Percentiles rank a stretch among this genome's conserved stretches.
Conservation (phyloP, 2,329 filamentous ascomycete genomes). For the Aspergillus sp. region DNA sequence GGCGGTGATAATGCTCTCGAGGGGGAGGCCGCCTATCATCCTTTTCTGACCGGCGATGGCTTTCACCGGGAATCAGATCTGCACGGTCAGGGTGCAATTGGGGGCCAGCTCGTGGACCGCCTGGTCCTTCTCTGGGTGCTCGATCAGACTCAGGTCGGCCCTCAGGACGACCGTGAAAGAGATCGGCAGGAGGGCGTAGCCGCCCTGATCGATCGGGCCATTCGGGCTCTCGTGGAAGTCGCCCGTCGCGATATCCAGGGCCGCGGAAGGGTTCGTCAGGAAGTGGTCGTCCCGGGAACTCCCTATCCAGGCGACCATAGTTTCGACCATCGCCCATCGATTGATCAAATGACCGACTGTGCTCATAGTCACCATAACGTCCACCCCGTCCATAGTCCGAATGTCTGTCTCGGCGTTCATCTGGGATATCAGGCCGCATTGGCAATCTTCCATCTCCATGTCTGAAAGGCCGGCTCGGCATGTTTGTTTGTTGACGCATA, state of each 20-base stretch:
- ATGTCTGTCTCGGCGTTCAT: slow-evolving; percentile 36
- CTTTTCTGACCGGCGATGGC: slow-evolving; percentile 26
- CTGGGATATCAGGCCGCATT: slow-evolving; percentile 34
- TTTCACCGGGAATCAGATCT: slow-evolving; percentile 27
- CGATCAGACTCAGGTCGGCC: slow-evolving; percentile 8
- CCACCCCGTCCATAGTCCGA: slow-evolving; percentile 30
- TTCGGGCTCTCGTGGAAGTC: slow-evolving; percentile 31
- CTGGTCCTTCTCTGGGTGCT: slow-evolving; percentile 15
- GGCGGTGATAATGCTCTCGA: slow-evolving; percentile 21
- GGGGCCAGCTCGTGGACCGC: slow-evolving; percentile 20
- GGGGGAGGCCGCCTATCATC: slow-evolving; percentile 25
- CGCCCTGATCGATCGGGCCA: slow-evolving; percentile 33
- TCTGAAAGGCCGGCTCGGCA: slow-evolving; percentile 34
- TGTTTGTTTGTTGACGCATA: slow-evolving; percentile 28
- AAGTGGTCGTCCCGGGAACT: slow-evolving; percentile 26
- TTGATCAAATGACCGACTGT: slow-evolving; percentile 32
- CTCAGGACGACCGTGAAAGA: slow-evolving; percentile 18
- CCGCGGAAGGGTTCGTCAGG: slow-evolving; percentile 37
- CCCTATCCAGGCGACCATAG: slow-evolving; percentile 35
- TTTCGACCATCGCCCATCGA: slow-evolving; percentile 25
- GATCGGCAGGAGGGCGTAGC: slow-evolving; percentile 25
- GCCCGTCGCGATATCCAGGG: slow-evolving; percentile 29
- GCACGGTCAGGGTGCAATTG: slow-evolving; percentile 27
- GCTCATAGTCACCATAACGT: slow-evolving; percentile 34
- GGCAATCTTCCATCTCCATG: slow-evolving; percentile 33